These are phyloP conservation scores for Prinsepia uniflora DNA, from an alignment of 306 rosid species.

Conservation along the genomic window DNA sequence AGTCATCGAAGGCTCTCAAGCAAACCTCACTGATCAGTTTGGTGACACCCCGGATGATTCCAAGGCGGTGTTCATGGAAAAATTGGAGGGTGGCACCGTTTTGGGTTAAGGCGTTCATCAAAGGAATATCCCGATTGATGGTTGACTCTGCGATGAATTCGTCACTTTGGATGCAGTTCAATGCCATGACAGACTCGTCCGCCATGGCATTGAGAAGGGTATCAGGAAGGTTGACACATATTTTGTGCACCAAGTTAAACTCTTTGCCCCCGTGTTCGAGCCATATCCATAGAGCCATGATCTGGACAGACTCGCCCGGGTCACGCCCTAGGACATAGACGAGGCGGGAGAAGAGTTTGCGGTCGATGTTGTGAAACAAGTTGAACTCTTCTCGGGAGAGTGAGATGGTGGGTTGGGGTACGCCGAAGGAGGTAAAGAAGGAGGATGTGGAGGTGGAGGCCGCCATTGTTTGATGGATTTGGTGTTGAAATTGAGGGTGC, in stretches of 20 bases:
- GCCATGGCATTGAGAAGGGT: constrained; percentile 24
- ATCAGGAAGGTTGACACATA: constrained; percentile 30
- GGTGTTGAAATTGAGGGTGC: not conserved
- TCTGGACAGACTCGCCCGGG: constrained; percentile 29
- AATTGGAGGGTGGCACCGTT: constrained; percentile 24
- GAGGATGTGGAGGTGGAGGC: not conserved
- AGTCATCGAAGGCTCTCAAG: constrained; percentile 42
- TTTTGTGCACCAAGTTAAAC: constrained; percentile 19
- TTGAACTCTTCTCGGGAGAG: constrained; percentile 46
- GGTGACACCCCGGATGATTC: constrained; percentile 18
- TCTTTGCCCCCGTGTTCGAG: constrained; percentile 31
- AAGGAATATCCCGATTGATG: constrained; percentile 22
- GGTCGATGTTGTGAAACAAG: constrained; percentile 52
- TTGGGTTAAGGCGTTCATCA: constrained; percentile 28
- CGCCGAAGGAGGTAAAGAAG: not conserved
- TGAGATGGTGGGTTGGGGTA: not conserved
- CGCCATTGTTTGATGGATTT: constrained; percentile 10
- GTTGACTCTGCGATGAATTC: not conserved
- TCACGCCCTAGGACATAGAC: constrained; percentile 38
- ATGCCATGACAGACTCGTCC: constrained; percentile 35
- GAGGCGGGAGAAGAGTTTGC: constrained; percentile 46
- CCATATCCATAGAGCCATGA: constrained; percentile 69
- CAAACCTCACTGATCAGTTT: constrained; percentile 38
- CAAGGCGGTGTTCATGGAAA: constrained; percentile 32
- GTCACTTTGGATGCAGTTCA: constrained; percentile 36